Percentiles rank a stretch among this genome's conserved stretches.
Evolutionary conservation across 2,329 filamentous ascomycete genomes (phyloP).

Genomic region (Pseudocercospora fijiensis): DNA sequence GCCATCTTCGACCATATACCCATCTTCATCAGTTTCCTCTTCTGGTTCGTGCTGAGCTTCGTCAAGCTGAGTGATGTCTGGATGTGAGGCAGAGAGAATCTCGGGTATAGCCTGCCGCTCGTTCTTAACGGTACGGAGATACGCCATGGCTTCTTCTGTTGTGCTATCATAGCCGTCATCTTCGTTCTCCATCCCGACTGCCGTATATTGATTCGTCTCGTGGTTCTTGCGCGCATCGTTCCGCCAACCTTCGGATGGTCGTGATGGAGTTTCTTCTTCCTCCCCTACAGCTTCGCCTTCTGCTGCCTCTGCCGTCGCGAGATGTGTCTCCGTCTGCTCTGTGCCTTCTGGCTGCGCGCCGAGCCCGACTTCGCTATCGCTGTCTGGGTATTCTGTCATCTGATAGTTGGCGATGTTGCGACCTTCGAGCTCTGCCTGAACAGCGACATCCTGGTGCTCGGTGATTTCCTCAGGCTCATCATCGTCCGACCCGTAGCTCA

Average conservation of each 20-base stretch:
- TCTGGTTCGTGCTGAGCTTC: constrained; percentile 10
- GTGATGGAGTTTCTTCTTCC: constrained; percentile 2
- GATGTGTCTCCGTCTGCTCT: not conserved
- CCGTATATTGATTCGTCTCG: constrained; percentile 30
- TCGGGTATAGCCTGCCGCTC: constrained; percentile 33
- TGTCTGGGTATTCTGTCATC: constrained; percentile 20
- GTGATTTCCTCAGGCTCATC: constrained; percentile 18
- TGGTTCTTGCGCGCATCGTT: constrained; percentile 18
- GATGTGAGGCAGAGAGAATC: constrained; percentile 27
- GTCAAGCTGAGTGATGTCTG: constrained; percentile 9
- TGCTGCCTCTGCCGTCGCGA: not conserved
- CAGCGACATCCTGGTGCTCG: not conserved
- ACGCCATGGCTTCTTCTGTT: constrained; percentile 37
- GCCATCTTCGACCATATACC: constrained; percentile 72
- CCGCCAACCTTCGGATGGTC: not conserved
- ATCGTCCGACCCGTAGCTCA: constrained; percentile 37
- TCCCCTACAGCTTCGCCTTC: not conserved
- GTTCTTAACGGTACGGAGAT: constrained; percentile 34
- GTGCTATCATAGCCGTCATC: constrained; percentile 27
- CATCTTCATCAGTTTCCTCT: constrained; percentile 39
- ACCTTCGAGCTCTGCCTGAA: not conserved
- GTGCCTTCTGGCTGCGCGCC: constrained; percentile 1
- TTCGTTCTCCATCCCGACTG: constrained; percentile 31
- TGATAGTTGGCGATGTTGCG: constrained; percentile 20
- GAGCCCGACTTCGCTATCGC: constrained; percentile 8